Base-by-base conservation (phyloP, 2,329 filamentous ascomycete genomes). In the Aspergillus thermomutatus region DNA sequence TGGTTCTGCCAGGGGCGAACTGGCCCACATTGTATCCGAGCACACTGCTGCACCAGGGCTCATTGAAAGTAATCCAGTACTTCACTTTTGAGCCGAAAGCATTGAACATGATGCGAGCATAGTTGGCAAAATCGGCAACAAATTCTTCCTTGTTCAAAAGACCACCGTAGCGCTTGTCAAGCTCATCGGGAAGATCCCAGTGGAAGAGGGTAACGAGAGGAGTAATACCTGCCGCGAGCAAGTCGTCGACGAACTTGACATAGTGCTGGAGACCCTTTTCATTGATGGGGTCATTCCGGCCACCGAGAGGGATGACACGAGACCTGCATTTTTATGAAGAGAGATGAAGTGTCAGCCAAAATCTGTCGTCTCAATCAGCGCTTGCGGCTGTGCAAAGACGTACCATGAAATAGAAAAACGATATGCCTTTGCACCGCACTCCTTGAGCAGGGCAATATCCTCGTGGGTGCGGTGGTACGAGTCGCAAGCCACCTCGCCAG, bases 31-130 rank as follows among this genome's bases (percentile, higher is more conserved):
- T 89, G 76, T 93, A 94, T 37, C 91, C 91, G 45, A 94, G 82
- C 59, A 94, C 87, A 52, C 88, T 85, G 61, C 86, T 90, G 76
- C 90, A 95, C 86, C 89, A 94, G 3, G 91, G 91, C 79, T 96
- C 91, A 72, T 94, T 94, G 78, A 93, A 91, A 26, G 90, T 94
- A 73, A 92, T 90, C 91, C 91, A 96, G 76, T 90, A 82, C 79
- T 91, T 91, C 68, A 92, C 90, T 73, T 87, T 88, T 53, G 86
- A 83, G 50, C 83, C 82, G 55, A 95, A 81, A 1, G 86, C 84
- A 70, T 87, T 82, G 78, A 92, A 95, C 66, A 91, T 80, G 49
- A 91, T 80, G 60, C 87, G 86, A 9, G 91, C 88, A 70, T 92
- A 96, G 75, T 88, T 79, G 65, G 88, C 87, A 70, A 86, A 96